Evolutionary conservation across 2,329 filamentous ascomycete genomes (phyloP).

Genomic region (Pestalotiopsis sp.): DNA sequence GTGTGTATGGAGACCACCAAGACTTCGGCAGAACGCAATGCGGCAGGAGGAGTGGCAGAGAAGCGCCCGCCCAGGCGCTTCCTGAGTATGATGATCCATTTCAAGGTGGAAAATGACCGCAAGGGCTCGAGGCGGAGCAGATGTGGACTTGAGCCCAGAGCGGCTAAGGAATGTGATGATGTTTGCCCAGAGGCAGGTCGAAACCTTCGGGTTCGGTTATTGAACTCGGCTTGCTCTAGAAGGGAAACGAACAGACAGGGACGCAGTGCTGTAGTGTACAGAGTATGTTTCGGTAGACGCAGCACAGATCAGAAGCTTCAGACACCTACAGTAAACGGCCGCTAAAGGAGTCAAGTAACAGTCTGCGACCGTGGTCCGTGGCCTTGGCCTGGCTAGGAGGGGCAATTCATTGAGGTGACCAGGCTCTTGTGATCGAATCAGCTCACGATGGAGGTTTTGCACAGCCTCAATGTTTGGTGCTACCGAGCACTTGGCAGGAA

Average conservation of each 20-base stretch:
- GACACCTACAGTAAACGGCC: not conserved
- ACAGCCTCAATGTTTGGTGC: not conserved
- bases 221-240: not conserved
- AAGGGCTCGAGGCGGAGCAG: not conserved
- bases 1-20: not conserved
- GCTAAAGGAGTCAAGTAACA: not conserved
- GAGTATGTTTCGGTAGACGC: not conserved
- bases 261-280: not conserved
- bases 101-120: not conserved
- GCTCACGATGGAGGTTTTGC: not conserved
- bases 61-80: not conserved
- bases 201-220: not conserved
- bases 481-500: not conserved
- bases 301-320: not conserved
- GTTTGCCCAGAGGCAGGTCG: not conserved
- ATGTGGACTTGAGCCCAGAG: not conserved
- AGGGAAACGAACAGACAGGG: not conserved
- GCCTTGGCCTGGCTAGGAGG: not conserved
- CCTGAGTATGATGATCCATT: not conserved
- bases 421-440: not conserved
- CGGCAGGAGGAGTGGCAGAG: slow-evolving; percentile 2
- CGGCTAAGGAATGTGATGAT: not conserved
- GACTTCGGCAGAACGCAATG: slow-evolving; percentile 7
- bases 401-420: not conserved
- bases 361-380: not conserved